Base-by-base conservation (phyloP, 371 early-diverging fungal species). In the Mycotypha africana region DNA sequence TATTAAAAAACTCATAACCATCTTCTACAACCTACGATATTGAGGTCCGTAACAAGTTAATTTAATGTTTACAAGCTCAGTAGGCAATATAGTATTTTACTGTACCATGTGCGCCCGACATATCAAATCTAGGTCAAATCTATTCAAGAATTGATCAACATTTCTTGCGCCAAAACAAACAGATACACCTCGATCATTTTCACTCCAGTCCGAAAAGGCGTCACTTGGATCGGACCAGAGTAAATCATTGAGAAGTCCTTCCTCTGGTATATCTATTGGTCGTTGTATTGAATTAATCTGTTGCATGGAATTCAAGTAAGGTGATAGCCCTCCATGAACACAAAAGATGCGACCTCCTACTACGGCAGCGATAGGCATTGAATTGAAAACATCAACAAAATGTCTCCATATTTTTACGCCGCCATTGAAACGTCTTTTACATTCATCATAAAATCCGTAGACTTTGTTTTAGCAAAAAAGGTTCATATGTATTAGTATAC, bases 391-490 rank as follows among this genome's bases (percentile, higher is more conserved):
- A 60, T 95, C 93, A 2, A 91, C 90, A 63, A 97, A 97, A 14
- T 82, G 76, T 60, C 91, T 94, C 99, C 99, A 98, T 36, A 95
- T 78, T 54, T 90, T 92, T 24, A 91, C 73, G 57, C 11, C 11
- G 57, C 11, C 11, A 33, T 78, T 92, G 42, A 83, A 85, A 47
- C 99, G 68, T 51, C 97, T 83, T 69, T 97, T 98, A 80, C 94
- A 93, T 67, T 98, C 99, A 65, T 98, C 99, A 63, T 93, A 98
- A 67, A 98, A 98, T 11, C 99, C 99, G 62, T 98, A 98, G 16
- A 98, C 64, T 63, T 44, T 36, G n/a, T 25, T 20, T 19, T 16
- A 6, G 21, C 17, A 31, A 32, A 10, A 16, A 19, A 23, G 4
- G 7, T 30, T 42, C 34, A 35, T 17, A 22, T 40, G 16, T 20